A percentile compares a stretch with the other conserved stretches of the same genome.
phyloP scores from a whole-genome alignment of 208 protist species.

The Wallacemonas sp. region DNA sequence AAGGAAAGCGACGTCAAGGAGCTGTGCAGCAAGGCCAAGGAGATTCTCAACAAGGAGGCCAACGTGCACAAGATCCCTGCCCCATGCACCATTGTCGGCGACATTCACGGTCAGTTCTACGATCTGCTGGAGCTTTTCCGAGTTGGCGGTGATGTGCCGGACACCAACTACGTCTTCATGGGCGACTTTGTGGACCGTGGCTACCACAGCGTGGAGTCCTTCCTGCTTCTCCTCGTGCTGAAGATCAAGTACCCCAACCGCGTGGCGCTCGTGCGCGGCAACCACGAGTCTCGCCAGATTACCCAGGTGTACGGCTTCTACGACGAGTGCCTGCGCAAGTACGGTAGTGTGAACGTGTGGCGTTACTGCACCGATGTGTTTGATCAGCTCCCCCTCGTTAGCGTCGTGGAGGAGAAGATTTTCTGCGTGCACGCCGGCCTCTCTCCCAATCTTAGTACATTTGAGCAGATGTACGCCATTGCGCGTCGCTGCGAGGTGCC shows the following conservation, averaged over 20 bases:
- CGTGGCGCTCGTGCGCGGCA: conserved; percentile 97
- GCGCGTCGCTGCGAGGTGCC: conserved; percentile 98
- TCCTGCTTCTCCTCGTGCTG: conserved; percentile 97
- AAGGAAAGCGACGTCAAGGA: conserved; percentile 93
- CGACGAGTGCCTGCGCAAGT: conserved; percentile 99
- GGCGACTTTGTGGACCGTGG: conserved; percentile 99
- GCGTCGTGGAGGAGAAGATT: conserved; percentile 98
- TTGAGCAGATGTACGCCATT: conserved; percentile 96
- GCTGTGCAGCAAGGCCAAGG: conserved; percentile 81
- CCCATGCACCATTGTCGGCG: conserved; percentile 93
- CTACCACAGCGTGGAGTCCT: conserved; percentile 98
- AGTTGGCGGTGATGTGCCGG: conserved; percentile 95
- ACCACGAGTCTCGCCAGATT: conserved; percentile 96
- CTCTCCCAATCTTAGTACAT: conserved; percentile 97
- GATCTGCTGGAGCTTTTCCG: conserved; percentile 97
- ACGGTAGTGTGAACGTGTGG: conserved; percentile 99
- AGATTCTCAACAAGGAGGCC: conserved; percentile 84
- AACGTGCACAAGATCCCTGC: conserved; percentile 92
- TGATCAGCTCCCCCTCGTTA: conserved; percentile 98
- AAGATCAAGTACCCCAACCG: conserved; percentile 97
- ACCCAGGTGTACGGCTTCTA: conserved; percentile 99
- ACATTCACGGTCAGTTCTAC: conserved; percentile 97
- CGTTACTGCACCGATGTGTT: conserved; percentile 99
- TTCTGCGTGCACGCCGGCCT: conserved; percentile 99
- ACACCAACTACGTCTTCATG: conserved; percentile 98